Evolutionary conservation across 2,329 filamentous ascomycete species (phyloP).

Genomic region (Pestalotiopsis sp.): DNA sequence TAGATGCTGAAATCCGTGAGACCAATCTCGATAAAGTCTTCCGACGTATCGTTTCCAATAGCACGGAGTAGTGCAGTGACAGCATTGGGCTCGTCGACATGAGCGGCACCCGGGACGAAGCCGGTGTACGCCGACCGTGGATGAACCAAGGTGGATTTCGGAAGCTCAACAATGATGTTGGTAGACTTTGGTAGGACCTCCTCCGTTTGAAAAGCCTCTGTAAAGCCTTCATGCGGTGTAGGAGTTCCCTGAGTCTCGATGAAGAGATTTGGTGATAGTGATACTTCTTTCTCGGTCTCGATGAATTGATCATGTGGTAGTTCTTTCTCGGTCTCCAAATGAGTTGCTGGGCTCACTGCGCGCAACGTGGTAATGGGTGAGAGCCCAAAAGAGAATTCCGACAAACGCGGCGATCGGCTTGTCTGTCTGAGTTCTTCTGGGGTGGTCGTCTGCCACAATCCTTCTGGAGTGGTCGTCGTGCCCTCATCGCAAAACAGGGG

Average conservation of each 20-base stretch:
- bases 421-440: neutral
- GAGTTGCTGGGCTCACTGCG: neutral
- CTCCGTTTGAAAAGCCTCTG: neutral
- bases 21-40: constrained; percentile 46
- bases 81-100: constrained; percentile 29
- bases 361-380: neutral
- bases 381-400: neutral
- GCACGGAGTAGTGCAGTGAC: constrained; percentile 29
- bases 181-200: neutral
- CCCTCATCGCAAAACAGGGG: neutral
- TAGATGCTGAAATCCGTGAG: constrained; percentile 63
- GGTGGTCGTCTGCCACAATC: neutral
- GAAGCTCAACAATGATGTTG: constrained; percentile 19
- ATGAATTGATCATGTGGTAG: neutral
- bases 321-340: neutral
- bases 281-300: neutral
- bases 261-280: neutral
- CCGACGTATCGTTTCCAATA: constrained; percentile 16
- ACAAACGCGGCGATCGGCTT: neutral
- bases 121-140: constrained; percentile 27
- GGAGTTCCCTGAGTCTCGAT: neutral
- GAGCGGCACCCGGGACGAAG: constrained; percentile 22
- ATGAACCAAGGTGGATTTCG: constrained; percentile 21
- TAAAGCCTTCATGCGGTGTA: neutral
- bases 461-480: neutral